phyloP scores from a whole-genome alignment of 2,329 filamentous ascomycete species.

The Cladosporium sp. region DNA sequence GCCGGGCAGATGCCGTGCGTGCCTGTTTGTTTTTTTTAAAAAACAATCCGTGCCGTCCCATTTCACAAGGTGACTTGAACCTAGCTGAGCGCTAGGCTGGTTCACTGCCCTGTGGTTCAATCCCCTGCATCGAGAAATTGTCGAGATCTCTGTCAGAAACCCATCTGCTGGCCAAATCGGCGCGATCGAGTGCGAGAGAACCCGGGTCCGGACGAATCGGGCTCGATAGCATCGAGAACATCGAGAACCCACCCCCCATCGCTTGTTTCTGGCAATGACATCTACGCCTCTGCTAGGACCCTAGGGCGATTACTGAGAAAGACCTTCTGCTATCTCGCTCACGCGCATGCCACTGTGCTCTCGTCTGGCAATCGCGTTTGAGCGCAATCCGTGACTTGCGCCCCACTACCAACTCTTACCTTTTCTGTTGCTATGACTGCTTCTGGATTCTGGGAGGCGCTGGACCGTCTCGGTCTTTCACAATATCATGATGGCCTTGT shows the following conservation, averaged over 20 bases:
- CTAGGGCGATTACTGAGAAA: not conserved
- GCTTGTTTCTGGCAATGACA: conserved; percentile 14
- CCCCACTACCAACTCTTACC: conserved; percentile 1
- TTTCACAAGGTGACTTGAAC: not conserved
- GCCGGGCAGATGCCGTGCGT: not conserved
- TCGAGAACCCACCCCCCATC: conserved; percentile 5
- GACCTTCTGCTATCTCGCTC: conserved; percentile 14
- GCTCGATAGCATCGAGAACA: not conserved
- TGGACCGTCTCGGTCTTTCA: conserved; percentile 74
- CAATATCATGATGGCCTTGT: conserved; percentile 74
- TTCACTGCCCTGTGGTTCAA: not conserved
- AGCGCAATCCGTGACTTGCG: not conserved
- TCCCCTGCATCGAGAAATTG: conserved; percentile 16
- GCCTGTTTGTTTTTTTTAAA: not conserved
- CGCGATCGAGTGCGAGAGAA: conserved; percentile 2
- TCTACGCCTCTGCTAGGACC: conserved; percentile 1
- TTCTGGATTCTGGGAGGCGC: conserved; percentile 62
- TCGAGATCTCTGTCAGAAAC: conserved; percentile 17
- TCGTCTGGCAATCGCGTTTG: conserved; percentile 11
- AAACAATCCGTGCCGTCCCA: not conserved
- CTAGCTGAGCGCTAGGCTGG: not conserved
- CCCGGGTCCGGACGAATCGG: conserved; percentile 10
- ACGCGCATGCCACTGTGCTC: conserved; percentile 1
- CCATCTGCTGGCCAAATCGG: conserved; percentile 11
- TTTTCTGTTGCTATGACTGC: not conserved